Percentiles rank a stretch among this genome's conserved stretches.
phyloP scores from a whole-genome alignment of 306 rosid species.

The Cicer judaicum region DNA sequence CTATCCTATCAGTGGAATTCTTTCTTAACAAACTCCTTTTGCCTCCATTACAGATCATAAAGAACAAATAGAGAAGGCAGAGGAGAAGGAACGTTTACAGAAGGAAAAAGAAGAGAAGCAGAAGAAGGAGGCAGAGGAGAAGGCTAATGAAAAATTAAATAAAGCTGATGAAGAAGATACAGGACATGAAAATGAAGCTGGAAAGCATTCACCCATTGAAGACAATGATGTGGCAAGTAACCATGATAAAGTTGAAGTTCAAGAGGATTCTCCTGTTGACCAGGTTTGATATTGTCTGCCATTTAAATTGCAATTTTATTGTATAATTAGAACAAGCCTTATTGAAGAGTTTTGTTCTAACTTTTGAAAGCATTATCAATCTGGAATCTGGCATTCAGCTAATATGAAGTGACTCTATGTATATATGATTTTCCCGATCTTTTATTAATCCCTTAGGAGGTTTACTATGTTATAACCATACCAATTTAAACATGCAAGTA shows the following conservation, averaged over 20 bases:
- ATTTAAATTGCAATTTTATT: constrained; percentile 32
- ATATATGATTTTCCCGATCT: constrained; percentile 34
- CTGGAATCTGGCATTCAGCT: constrained; percentile 28
- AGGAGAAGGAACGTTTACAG: constrained; percentile 79
- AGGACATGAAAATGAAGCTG: constrained; percentile 48
- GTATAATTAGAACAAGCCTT: constrained; percentile 35
- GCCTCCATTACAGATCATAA: constrained; percentile 71
- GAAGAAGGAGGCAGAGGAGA: constrained; percentile 69
- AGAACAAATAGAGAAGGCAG: constrained; percentile 93
- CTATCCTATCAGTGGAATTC: constrained; percentile 17
- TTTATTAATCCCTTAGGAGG: constrained; percentile 14
- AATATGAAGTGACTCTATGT: constrained; percentile 14
- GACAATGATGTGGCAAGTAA: constrained; percentile 48
- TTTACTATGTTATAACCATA: constrained; percentile 5
- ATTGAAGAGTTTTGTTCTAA: constrained; percentile 27
- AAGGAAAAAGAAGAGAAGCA: constrained; percentile 70
- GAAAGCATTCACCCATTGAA: constrained; percentile 48
- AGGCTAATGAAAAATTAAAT: constrained; percentile 47
- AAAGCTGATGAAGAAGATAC: constrained; percentile 49
- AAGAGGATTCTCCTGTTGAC: constrained; percentile 52
- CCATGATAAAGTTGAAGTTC: constrained; percentile 51
- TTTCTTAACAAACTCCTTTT: constrained; percentile 36
- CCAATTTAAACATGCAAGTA: constrained; percentile 17
- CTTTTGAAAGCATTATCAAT: constrained; percentile 35
- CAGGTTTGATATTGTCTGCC: constrained; percentile 56